These are phyloP conservation scores for Fusarium oxysporum DNA, from an alignment of 2,329 filamentous ascomycete species.

Conservation along the genomic window DNA sequence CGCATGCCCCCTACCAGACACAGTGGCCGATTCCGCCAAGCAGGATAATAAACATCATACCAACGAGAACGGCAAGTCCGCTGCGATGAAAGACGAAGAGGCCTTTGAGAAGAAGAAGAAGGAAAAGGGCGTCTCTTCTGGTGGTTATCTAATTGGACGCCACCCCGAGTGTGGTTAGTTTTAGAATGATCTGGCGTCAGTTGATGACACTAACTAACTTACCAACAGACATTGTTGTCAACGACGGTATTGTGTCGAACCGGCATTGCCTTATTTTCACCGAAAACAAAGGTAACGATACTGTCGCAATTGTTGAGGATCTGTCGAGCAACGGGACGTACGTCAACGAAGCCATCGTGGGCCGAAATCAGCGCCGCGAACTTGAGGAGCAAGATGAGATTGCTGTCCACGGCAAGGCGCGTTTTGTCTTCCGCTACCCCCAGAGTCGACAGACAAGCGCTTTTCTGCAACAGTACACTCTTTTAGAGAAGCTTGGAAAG, in stretches of 20 bases:
- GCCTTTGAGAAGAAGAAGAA: conserved; percentile 71
- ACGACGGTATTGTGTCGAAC: conserved; percentile 87
- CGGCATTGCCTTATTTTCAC: conserved; percentile 79
- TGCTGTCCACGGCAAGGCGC: conserved; percentile 83
- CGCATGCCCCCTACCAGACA: conserved; percentile 72
- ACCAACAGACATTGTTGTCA: conserved; percentile 73
- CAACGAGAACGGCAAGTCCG: conserved; percentile 58
- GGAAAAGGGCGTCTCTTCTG: conserved; percentile 71
- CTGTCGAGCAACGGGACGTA: conserved; percentile 97
- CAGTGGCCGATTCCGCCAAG: conserved; percentile 52
- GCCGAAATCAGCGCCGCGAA: conserved; percentile 90
- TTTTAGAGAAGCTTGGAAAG: conserved; percentile 88
- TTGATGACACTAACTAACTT: conserved; percentile 31
- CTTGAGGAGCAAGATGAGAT: conserved; percentile 92
- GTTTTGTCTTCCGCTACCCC: conserved; percentile 94
- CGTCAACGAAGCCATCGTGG: conserved; percentile 90
- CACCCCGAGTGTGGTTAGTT: conserved; percentile 91
- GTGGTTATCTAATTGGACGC: conserved; percentile 90
- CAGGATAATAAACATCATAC: conserved; percentile 55
- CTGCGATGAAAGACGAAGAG: conserved; percentile 65
- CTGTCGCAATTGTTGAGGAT: conserved; percentile 86
- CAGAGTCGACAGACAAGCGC: conserved; percentile 77
- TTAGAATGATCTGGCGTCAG: not conserved
- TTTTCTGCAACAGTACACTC: conserved; percentile 87
- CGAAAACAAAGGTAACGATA: conserved; percentile 68